Conservation (phyloP, 345 rosid genomes). For the Sonneratia alba region DNA sequence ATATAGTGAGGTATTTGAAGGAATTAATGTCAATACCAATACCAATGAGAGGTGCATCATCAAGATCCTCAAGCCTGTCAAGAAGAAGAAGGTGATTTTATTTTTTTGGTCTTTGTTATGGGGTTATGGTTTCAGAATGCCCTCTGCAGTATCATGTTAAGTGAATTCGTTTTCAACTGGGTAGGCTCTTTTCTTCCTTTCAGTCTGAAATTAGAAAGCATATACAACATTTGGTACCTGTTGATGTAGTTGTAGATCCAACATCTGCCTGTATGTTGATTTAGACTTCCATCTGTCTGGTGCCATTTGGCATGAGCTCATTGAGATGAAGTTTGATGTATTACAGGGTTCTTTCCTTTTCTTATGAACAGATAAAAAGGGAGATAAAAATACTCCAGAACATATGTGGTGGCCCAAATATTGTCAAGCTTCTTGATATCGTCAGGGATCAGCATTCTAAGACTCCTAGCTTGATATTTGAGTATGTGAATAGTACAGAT, state of each 20-base stretch:
- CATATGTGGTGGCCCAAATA: slow-evolving; percentile 66
- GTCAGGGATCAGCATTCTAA: slow-evolving; percentile 80
- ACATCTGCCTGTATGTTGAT: not conserved
- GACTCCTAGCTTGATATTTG: slow-evolving; percentile 77
- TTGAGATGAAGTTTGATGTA: slow-evolving; percentile 1
- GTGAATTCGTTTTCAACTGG: not conserved
- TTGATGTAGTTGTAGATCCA: not conserved
- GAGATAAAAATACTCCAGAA: slow-evolving; percentile 83
- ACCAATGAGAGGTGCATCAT: slow-evolving; percentile 58
- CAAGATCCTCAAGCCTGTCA: slow-evolving; percentile 86
- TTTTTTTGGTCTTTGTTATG: not conserved
- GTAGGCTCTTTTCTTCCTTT: not conserved
- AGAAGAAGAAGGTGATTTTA: slow-evolving; percentile 65
- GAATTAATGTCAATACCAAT: slow-evolving; percentile 54
- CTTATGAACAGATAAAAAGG: slow-evolving; percentile 52
- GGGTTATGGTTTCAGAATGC: not conserved
- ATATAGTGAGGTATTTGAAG: slow-evolving; percentile 81
- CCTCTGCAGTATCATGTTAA: not conserved
- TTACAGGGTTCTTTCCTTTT: slow-evolving; percentile 7
- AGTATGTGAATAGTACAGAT: slow-evolving; percentile 77
- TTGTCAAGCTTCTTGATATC: slow-evolving; percentile 63
- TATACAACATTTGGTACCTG: not conserved
- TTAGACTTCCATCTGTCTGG: not conserved
- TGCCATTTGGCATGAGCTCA: not conserved
- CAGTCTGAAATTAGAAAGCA: not conserved